Percentiles rank a stretch among this genome's conserved stretches.
Evolutionary conservation across 164 flowering plant species (phyloP).

Genomic region (Chimonanthus salicifolius): DNA sequence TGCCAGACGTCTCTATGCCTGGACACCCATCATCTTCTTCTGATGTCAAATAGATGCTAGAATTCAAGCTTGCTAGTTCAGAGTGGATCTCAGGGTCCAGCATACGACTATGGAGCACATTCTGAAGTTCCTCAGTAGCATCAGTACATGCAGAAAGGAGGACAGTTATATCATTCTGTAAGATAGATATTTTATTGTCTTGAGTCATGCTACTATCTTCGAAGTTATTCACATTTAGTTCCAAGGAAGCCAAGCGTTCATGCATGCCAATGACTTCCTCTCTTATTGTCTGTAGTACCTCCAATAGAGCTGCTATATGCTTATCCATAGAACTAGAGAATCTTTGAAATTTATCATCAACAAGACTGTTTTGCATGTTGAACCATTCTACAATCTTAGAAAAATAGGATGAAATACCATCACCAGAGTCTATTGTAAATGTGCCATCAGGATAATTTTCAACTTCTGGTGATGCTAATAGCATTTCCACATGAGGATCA

Average conservation of each 20-base stretch:
- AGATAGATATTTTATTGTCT: constrained; percentile 28
- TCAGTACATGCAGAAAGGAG: constrained; percentile 56
- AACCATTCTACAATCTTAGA: constrained; percentile 40
- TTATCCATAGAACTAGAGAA: constrained; percentile 45
- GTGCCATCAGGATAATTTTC: constrained; percentile 22
- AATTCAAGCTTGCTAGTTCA: constrained; percentile 23
- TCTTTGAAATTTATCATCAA: constrained; percentile 39
- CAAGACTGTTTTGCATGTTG: constrained; percentile 36
- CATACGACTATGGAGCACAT: constrained; percentile 25
- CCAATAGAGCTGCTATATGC: constrained; percentile 35
- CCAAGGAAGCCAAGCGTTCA: constrained; percentile 34
- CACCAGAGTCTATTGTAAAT: constrained; percentile 28
- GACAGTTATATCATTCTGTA: constrained; percentile 37
- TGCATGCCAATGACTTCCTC: constrained; percentile 25
- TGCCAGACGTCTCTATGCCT: constrained; percentile 12
- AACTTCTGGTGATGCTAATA: constrained; percentile 19
- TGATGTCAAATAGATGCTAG: constrained; percentile 6
- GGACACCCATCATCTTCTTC: constrained; percentile 22
- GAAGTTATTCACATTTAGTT: constrained; percentile 31
- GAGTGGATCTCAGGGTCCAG: constrained; percentile 21
- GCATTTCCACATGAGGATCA: constrained; percentile 20
- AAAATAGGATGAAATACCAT: constrained; percentile 26
- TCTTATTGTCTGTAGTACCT: constrained; percentile 35
- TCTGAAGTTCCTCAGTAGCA: constrained; percentile 41
- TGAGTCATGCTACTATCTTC: constrained; percentile 39